Percentiles rank a stretch among this genome's conserved stretches.
Conservation (phyloP, 129 eudicot genomes). For the Erigeron canadensis region DNA sequence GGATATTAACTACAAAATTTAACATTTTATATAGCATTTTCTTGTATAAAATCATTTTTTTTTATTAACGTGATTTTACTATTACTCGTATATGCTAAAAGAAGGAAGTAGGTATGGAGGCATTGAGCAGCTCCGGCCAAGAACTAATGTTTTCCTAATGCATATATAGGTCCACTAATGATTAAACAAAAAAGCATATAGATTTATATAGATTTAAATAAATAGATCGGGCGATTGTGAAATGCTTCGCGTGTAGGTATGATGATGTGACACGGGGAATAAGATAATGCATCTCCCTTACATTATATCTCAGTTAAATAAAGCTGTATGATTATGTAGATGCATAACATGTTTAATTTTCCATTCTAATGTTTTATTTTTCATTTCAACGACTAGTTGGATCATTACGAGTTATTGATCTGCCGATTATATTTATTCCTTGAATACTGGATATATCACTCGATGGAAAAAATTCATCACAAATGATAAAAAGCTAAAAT, state of each 20-base stretch:
- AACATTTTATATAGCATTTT: too few species aligned
- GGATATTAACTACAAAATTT: too few species aligned
- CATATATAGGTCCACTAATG: constrained; percentile 9
- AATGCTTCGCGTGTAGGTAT: constrained; percentile 30
- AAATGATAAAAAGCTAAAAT: too few species aligned
- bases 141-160: constrained; percentile 18
- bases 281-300: neutral
- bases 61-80: neutral
- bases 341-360: too few species aligned
- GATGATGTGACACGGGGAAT: constrained; percentile 24
- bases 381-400: too few species aligned
- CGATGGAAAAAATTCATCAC: too few species aligned
- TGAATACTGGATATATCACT: too few species aligned
- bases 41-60: neutral
- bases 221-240: constrained; percentile 8
- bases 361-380: too few species aligned
- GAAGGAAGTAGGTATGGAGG: constrained; percentile 16
- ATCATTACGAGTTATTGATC: too few species aligned
- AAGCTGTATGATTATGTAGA: neutral
- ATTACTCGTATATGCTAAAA: neutral
- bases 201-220: neutral
- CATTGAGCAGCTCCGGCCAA: constrained; percentile 10
- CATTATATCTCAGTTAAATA: neutral
- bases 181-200: constrained; percentile 16
- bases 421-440: too few species aligned